phyloP scores from a whole-genome alignment of 2,329 filamentous ascomycete species.

The Hymenoscyphus occultus region DNA sequence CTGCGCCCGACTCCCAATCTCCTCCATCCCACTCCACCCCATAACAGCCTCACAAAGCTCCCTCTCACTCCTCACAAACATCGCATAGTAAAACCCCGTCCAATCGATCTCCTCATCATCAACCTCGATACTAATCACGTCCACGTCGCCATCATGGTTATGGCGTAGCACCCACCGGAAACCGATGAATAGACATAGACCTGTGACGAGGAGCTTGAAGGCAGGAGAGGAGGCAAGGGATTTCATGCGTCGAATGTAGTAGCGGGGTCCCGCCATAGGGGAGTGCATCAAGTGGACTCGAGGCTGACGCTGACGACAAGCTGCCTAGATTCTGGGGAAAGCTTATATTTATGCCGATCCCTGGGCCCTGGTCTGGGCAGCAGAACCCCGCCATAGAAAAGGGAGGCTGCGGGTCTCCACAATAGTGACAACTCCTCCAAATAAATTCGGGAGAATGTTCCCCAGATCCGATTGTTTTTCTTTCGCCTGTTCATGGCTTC shows the following conservation, averaged over 20 bases:
- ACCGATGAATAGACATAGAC: slow-evolving; percentile 20
- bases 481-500: background rate
- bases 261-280: slow-evolving; percentile 24
- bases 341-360: too few relatives aligned
- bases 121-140: slow-evolving; percentile 15
- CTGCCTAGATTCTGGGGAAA: background rate
- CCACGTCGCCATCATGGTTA: slow-evolving; percentile 24
- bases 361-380: too few relatives aligned
- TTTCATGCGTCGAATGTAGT: slow-evolving; percentile 26
- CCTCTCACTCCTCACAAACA: slow-evolving; percentile 31
- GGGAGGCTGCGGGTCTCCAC: too few relatives aligned
- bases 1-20: slow-evolving; percentile 31
- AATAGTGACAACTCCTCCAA: background rate
- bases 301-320: background rate
- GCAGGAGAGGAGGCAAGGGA: slow-evolving; percentile 18
- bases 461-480: background rate
- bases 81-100: slow-evolving; percentile 30
- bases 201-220: slow-evolving; percentile 20
- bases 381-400: too few relatives aligned
- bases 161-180: slow-evolving; percentile 26
- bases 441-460: background rate
- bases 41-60: slow-evolving; percentile 33
- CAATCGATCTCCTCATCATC: slow-evolving; percentile 28
- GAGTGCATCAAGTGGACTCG: background rate
- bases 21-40: slow-evolving; percentile 33